Conservation (phyloP, 73 alveolate genomes). For the Symbiodinium natans region DNA sequence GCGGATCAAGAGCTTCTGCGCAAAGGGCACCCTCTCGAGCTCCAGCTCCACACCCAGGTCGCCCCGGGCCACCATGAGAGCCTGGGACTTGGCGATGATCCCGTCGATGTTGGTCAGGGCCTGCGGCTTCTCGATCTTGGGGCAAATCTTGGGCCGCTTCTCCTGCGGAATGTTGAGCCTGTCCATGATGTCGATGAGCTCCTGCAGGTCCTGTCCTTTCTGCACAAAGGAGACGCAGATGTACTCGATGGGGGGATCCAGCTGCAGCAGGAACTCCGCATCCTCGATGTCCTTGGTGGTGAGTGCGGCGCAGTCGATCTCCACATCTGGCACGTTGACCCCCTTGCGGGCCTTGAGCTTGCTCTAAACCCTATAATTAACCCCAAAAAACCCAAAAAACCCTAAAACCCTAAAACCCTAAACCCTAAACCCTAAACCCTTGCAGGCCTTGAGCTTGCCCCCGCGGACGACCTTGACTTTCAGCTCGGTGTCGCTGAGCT, state of each 20-base stretch:
- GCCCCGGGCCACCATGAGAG: slow-evolving; percentile 83
- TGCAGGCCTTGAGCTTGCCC: slow-evolving; percentile 81
- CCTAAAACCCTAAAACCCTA: not conserved
- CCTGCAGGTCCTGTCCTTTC: slow-evolving; percentile 86
- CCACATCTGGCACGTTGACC: slow-evolving; percentile 87
- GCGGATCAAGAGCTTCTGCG: slow-evolving; percentile 80
- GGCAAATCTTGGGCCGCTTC: slow-evolving; percentile 84
- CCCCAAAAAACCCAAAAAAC: not conserved
- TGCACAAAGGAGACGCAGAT: slow-evolving; percentile 85
- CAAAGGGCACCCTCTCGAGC: slow-evolving; percentile 79
- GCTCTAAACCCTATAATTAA: not conserved
- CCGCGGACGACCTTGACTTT: slow-evolving; percentile 91
- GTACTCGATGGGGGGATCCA: slow-evolving; percentile 93
- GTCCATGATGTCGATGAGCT: slow-evolving; percentile 92
- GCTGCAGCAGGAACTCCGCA: slow-evolving; percentile 66
- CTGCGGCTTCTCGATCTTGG: slow-evolving; percentile 90
- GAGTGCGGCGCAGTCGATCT: slow-evolving; percentile 86
- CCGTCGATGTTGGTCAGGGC: slow-evolving; percentile 88
- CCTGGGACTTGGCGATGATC: slow-evolving; percentile 87
- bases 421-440: not conserved
- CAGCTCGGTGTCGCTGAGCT: slow-evolving; percentile 88
- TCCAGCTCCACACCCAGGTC: slow-evolving; percentile 80
- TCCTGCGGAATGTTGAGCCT: slow-evolving; percentile 58
- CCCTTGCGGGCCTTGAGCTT: slow-evolving; percentile 85
- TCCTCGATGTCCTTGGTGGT: slow-evolving; percentile 62